phyloP scores from a whole-genome alignment of 331 rosid species.

The Pyrus hybrid region DNA sequence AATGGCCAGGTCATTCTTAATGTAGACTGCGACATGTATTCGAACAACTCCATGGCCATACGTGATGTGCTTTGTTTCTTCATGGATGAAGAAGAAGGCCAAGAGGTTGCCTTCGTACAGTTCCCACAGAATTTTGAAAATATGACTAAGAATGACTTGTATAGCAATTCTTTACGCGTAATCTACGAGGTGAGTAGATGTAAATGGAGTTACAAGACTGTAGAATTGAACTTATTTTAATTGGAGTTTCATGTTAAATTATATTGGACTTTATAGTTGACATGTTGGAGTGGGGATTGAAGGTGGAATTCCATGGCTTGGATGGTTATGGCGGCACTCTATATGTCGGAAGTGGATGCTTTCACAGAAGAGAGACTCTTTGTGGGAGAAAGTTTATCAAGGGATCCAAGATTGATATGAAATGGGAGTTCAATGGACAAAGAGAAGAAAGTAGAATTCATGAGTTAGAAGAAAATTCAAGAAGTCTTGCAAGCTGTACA shows the following conservation, averaged over 20 bases:
- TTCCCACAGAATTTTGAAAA: conserved; percentile 18
- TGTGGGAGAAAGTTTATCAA: conserved; percentile 4
- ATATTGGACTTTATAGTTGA: neutral
- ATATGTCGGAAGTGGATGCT: conserved; percentile 23
- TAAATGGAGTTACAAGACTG: too few species aligned
- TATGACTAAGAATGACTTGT: conserved; percentile 14
- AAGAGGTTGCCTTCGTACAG: conserved; percentile 19
- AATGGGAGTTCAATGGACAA: neutral
- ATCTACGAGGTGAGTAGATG: conserved; percentile 1
- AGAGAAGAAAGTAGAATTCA: neutral
- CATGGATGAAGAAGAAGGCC: conserved; percentile 12
- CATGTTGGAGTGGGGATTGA: neutral
- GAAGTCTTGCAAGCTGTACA: conserved; percentile 17
- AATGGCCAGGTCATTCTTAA: conserved; percentile 15
- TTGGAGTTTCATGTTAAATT: neutral
- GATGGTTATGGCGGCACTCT: conserved; percentile 8
- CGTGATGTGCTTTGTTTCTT: conserved; percentile 22
- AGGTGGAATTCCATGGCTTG: conserved; percentile 8
- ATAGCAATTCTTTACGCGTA: neutral
- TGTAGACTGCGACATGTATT: conserved; percentile 32
- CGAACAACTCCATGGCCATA: conserved; percentile 16
- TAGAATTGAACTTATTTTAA: too few species aligned
- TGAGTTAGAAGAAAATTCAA: conserved; percentile 12
- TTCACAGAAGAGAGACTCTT: conserved; percentile 23
- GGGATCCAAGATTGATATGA: conserved; percentile 3